A percentile compares a stretch with the other conserved stretches of the same genome.
These are phyloP conservation scores for Mucor velutinosus DNA, from an alignment of 371 early-diverging fungal species.

Conservation along the genomic window DNA sequence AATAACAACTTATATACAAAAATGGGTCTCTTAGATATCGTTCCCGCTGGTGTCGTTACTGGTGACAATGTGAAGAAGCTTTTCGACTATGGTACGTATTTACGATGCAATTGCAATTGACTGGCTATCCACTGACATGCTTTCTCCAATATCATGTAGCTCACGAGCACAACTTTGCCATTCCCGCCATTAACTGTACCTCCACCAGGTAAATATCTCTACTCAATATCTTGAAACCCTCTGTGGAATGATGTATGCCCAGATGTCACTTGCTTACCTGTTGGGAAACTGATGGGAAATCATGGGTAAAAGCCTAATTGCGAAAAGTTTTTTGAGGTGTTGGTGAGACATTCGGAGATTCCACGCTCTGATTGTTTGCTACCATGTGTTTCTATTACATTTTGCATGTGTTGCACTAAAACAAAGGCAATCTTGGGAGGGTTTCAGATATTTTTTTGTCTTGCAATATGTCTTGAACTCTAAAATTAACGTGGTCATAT, in stretches of 20 bases:
- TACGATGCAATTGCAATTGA: not conserved
- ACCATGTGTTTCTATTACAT: not conserved
- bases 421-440: not conserved
- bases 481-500: not conserved
- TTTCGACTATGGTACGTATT: conserved; percentile 64
- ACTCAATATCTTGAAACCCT: not conserved
- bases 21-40: conserved; percentile 78
- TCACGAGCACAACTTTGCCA: conserved; percentile 82
- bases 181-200: conserved; percentile 94
- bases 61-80: conserved; percentile 88
- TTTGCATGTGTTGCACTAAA: not conserved
- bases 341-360: conserved; percentile 12
- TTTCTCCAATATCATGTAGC: conserved; percentile 36
- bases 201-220: conserved; percentile 62
- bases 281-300: conserved; percentile 2
- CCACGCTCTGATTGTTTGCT: not conserved
- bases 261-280: not conserved
- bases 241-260: not conserved
- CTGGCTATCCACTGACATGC: not conserved
- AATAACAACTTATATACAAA: conserved; percentile 13
- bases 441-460: conserved; percentile 6
- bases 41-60: conserved; percentile 89
- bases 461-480: not conserved
- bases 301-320: not conserved
- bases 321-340: not conserved